Percentiles rank a stretch among this genome's conserved stretches.
Evolutionary conservation across 23 red algal species (phyloP).

Genomic region (Agarophyton chilense): DNA sequence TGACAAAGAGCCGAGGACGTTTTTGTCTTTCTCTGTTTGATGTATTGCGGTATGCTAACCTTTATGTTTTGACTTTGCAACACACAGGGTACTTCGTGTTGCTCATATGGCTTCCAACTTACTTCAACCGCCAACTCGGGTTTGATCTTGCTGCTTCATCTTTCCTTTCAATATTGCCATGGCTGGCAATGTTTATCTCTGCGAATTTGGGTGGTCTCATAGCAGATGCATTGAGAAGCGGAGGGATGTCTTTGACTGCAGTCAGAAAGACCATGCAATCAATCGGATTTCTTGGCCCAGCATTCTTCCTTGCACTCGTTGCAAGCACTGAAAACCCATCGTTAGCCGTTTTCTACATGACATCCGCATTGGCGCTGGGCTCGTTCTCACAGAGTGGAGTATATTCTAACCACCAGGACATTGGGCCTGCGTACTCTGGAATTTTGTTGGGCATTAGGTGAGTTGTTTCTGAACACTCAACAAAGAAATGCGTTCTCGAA

Average conservation of each 20-base stretch:
- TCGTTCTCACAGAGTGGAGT: slow-evolving; percentile 92
- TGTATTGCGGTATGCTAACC: neutral
- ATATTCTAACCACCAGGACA: slow-evolving; percentile 94
- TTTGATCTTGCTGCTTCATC: slow-evolving; percentile 91
- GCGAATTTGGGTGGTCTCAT: slow-evolving; percentile 90
- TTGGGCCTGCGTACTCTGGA: slow-evolving; percentile 90
- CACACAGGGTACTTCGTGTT: slow-evolving; percentile 91
- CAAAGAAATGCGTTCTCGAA: too few species aligned
- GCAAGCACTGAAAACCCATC: slow-evolving; percentile 57
- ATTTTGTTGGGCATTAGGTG: slow-evolving; percentile 90
- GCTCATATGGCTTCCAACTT: slow-evolving; percentile 97
- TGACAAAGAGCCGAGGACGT: neutral
- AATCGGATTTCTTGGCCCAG: slow-evolving; percentile 96
- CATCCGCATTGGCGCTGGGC: slow-evolving; percentile 85
- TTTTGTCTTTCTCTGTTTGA: neutral
- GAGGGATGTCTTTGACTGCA: slow-evolving; percentile 70
- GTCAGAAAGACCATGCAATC: slow-evolving; percentile 98
- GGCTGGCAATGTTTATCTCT: slow-evolving; percentile 95
- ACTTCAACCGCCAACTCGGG: slow-evolving; percentile 95
- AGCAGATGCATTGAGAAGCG: slow-evolving; percentile 74
- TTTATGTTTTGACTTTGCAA: neutral
- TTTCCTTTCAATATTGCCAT: slow-evolving; percentile 91
- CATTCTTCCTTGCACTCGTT: slow-evolving; percentile 88
- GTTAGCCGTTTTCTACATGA: slow-evolving; percentile 84
- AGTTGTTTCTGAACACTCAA: too few species aligned